These are phyloP conservation scores for Aspergillus bombycis DNA, from an alignment of 2,329 filamentous ascomycete genomes.

Conservation along the genomic window DNA sequence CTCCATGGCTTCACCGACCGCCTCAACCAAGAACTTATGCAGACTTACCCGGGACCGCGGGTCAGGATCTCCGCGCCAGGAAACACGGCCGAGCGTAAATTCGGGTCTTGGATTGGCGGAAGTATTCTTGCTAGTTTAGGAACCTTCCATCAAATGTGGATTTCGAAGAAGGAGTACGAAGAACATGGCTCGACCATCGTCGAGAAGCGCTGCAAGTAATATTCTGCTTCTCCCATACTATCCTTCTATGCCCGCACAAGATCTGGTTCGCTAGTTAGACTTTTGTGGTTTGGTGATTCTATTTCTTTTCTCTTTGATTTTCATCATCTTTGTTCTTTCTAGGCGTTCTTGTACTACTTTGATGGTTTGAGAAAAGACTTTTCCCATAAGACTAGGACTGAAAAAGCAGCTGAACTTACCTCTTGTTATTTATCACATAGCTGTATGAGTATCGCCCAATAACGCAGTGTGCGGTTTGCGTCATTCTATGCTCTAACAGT, in stretches of 20 bases:
- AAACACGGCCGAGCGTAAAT: constrained; percentile 83
- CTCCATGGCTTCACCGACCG: constrained; percentile 92
- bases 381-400: neutral
- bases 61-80: constrained; percentile 88
- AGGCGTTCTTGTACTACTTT: neutral
- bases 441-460: neutral
- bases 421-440: neutral
- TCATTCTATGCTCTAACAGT: neutral
- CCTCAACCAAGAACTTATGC: constrained; percentile 78
- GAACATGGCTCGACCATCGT: constrained; percentile 90
- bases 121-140: constrained; percentile 94
- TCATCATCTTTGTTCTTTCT: neutral
- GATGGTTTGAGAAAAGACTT: neutral
- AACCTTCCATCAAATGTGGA: constrained; percentile 99
- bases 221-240: neutral
- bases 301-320: neutral
- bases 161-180: constrained; percentile 94
- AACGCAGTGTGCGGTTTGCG: neutral
- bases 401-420: neutral
- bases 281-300: neutral
- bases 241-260: neutral
- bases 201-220: constrained; percentile 91
- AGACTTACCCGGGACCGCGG: constrained; percentile 80
- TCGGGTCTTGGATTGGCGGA: constrained; percentile 93
- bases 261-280: neutral